These are phyloP conservation scores for Metarhizium robertsii DNA, from an alignment of 2,329 filamentous ascomycete genomes.

Conservation along the genomic window DNA sequence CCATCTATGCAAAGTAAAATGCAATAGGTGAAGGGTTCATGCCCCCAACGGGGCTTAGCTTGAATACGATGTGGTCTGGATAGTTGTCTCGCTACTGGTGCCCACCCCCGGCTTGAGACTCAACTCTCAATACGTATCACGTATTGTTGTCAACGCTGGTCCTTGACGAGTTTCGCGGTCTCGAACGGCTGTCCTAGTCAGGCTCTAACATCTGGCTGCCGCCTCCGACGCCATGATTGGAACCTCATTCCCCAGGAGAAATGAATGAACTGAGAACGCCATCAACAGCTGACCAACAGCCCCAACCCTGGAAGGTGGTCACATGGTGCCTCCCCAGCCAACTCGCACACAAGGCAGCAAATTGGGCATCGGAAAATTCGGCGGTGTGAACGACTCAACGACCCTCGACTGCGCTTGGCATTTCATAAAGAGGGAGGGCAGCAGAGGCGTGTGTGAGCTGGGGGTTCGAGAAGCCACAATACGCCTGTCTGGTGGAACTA, in stretches of 20 bases:
- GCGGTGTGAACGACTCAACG: background rate
- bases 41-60: too few relatives aligned
- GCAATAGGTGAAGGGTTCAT: too few relatives aligned
- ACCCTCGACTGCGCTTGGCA: too few relatives aligned
- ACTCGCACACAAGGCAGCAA: background rate
- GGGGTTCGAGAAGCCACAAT: background rate
- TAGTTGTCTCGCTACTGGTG: background rate
- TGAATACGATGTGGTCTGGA: background rate
- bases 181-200: background rate
- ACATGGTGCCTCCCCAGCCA: background rate
- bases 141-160: background rate
- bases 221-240: background rate
- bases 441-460: too few relatives aligned
- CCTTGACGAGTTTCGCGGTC: background rate
- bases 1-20: too few relatives aligned
- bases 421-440: too few relatives aligned
- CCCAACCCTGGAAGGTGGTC: background rate
- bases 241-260: background rate
- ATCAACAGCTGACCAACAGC: background rate
- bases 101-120: background rate
- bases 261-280: background rate
- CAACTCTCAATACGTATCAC: background rate
- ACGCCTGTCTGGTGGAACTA: background rate
- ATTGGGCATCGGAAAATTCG: background rate
- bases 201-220: background rate